Evolutionary conservation across 1,284 basidiomycete species (phyloP), one percentile per base, ranked within the genome.

Genomic region (Pascua guehoae): DNA sequence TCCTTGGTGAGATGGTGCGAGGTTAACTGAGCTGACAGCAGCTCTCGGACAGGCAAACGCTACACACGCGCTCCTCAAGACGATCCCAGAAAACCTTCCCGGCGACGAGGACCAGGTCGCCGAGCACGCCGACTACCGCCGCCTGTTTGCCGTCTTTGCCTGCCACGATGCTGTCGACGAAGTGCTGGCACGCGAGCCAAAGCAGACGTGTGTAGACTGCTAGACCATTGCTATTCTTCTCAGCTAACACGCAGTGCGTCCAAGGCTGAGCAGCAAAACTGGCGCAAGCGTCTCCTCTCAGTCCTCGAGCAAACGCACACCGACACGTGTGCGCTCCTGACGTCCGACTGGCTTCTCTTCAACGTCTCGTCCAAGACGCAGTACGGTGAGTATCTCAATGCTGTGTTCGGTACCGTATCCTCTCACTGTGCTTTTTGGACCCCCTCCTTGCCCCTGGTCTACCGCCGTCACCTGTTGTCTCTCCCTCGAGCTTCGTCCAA

Each of bases 1-100:
- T 95, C 80, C 82, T 96, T 16, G 85, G 91, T 91, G 68, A 45
- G 83, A 3, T 71, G 48, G 51, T 17, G 15, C 17, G n/a, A 36
- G 41, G 16, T 37, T 12, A 47, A 48, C 9, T 11, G 9, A 16
- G 16, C 17, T 40, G 9, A 18, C 37, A 37, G 1, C 67, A 91
- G 90, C 84, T 12, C 81, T 84, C 18, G 91, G 90, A 8, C 82
- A 88, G 32, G 81, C 91, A 0, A 80, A 85, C 54, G 81, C 88
- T 12, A 90, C 90, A 0, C 84, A 85, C 57, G 78, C 79, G 12
- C 74, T 92, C 5, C 77, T 91, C 1, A 78, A 81, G 12, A 80
- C 84, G 67, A 81, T 93, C 0, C 91, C 91, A n/a, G 46, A 56
- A 37, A 77, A 37, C 15, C 17, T 57, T 12, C 47, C 18, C 5